Conservation (phyloP, 2,329 filamentous ascomycete genomes). For the Epichloe aotearoae region DNA sequence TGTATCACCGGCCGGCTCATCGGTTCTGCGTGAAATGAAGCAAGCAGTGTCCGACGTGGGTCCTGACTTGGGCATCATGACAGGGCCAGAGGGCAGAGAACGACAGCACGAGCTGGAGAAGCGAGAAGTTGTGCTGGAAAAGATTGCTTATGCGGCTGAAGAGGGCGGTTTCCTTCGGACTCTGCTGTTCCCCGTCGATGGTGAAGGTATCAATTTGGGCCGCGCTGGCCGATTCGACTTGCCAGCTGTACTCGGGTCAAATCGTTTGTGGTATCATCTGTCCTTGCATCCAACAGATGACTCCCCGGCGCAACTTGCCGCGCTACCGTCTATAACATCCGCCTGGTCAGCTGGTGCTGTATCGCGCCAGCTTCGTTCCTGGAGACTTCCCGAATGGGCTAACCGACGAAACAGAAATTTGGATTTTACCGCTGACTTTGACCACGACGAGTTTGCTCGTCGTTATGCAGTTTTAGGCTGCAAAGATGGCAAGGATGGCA, state of each 20-base stretch:
- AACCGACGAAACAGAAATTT: conserved; percentile 83
- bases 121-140: conserved; percentile 73
- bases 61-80: conserved; percentile 64
- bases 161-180: conserved; percentile 71
- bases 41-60: conserved; percentile 64
- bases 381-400: conserved; percentile 92
- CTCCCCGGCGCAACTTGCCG: conserved; percentile 59
- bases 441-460: conserved; percentile 78
- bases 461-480: conserved; percentile 78
- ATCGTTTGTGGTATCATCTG: conserved; percentile 90
- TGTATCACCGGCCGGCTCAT: conserved; percentile 60
- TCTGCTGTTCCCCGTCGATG: conserved; percentile 65
- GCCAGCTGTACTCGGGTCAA: conserved; percentile 59
- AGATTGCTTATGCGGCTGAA: conserved; percentile 69
- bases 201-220: conserved; percentile 69
- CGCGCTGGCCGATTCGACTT: conserved; percentile 70
- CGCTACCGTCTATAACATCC: conserved; percentile 57
- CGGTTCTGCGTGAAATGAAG: conserved; percentile 77
- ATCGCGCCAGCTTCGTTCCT: conserved; percentile 82
- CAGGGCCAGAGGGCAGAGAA: conserved; percentile 53
- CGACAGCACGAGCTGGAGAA: conserved; percentile 69
- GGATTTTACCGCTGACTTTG: conserved; percentile 95
- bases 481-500: conserved; percentile 77
- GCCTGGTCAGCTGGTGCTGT: conserved; percentile 89
- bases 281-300: conserved; percentile 87